These are phyloP conservation scores for Noccaea bulbosa DNA, from an alignment of 345 rosid genomes.

Conservation along the genomic window DNA sequence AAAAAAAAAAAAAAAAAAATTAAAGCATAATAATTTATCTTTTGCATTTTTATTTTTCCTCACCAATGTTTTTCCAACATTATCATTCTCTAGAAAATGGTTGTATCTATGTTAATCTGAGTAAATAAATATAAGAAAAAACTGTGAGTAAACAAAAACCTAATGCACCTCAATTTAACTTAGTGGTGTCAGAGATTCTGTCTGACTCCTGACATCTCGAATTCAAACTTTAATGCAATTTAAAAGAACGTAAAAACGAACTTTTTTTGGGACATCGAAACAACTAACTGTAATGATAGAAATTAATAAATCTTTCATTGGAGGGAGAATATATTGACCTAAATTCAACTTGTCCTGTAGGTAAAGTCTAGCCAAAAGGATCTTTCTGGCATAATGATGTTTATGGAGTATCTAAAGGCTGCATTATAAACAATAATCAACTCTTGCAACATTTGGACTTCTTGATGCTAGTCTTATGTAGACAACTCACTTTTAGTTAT, in stretches of 20 bases:
- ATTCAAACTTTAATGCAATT: slow-evolving; percentile 14
- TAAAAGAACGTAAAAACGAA: not conserved
- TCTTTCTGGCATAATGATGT: slow-evolving; percentile 16
- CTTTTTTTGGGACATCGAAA: slow-evolving; percentile 1
- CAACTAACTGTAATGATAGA: slow-evolving; percentile 9
- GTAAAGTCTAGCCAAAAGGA: slow-evolving; percentile 23
- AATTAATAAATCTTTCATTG: not conserved
- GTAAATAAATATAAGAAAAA: not conserved
- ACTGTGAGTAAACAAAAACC: not conserved
- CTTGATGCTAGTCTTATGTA: slow-evolving; percentile 1
- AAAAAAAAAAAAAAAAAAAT: too few relatives aligned
- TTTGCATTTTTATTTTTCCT: not conserved
- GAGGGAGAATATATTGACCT: slow-evolving; percentile 13
- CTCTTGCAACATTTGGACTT: slow-evolving; percentile 5
- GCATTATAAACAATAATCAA: slow-evolving; percentile 8
- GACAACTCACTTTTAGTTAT: slow-evolving; percentile 17
- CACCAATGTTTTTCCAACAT: not conserved
- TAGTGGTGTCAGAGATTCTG: slow-evolving; percentile 24
- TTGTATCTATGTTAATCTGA: not conserved
- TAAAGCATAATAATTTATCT: not conserved
- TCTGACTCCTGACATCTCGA: slow-evolving; percentile 26
- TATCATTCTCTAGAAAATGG: not conserved
- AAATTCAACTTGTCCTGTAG: slow-evolving; percentile 30
- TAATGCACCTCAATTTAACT: slow-evolving; percentile 5
- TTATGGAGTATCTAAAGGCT: not conserved